Percentiles rank a stretch among this genome's conserved stretches.
Conservation (phyloP, 2,329 filamentous ascomycete species). For the Malbranchea zuffiana region DNA sequence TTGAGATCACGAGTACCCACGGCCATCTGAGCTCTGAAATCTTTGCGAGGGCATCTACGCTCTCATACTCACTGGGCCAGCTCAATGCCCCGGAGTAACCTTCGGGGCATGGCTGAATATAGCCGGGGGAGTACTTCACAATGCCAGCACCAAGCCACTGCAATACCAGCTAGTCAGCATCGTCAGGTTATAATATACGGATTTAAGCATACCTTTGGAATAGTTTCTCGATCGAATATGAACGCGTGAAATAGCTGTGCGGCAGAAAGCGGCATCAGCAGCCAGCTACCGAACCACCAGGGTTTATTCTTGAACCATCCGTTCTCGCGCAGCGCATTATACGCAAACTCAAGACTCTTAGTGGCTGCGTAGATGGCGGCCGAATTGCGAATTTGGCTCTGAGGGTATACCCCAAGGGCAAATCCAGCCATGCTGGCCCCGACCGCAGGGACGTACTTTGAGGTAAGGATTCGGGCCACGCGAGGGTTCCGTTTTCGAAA, state of each 20-base stretch:
- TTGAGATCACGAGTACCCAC: slow-evolving; percentile 38
- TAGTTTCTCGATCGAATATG: slow-evolving; percentile 65
- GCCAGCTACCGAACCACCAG: slow-evolving; percentile 77
- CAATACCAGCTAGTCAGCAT: slow-evolving; percentile 6
- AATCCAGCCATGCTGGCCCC: slow-evolving; percentile 80
- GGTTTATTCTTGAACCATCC: slow-evolving; percentile 56
- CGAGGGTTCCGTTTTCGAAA: slow-evolving; percentile 76
- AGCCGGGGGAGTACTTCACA: slow-evolving; percentile 59
- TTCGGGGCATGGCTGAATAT: slow-evolving; percentile 62
- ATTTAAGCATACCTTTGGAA: slow-evolving; percentile 45
- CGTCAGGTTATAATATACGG: neutral
- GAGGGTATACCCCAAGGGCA: slow-evolving; percentile 65
- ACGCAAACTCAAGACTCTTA: slow-evolving; percentile 72
- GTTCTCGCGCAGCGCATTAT: slow-evolving; percentile 69
- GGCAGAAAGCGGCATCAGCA: slow-evolving; percentile 64
- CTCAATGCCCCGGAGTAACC: slow-evolving; percentile 53
- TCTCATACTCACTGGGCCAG: slow-evolving; percentile 67
- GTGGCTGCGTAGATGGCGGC: slow-evolving; percentile 74
- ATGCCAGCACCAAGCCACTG: slow-evolving; percentile 55
- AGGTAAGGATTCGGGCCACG: slow-evolving; percentile 64
- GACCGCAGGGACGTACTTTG: slow-evolving; percentile 73
- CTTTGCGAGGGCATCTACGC: slow-evolving; percentile 69
- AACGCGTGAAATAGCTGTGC: slow-evolving; percentile 67
- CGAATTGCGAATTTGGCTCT: slow-evolving; percentile 60
- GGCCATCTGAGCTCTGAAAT: slow-evolving; percentile 80